Base-by-base conservation (phyloP, 2,329 filamentous ascomycete species). In the Thyridium curvatum region DNA sequence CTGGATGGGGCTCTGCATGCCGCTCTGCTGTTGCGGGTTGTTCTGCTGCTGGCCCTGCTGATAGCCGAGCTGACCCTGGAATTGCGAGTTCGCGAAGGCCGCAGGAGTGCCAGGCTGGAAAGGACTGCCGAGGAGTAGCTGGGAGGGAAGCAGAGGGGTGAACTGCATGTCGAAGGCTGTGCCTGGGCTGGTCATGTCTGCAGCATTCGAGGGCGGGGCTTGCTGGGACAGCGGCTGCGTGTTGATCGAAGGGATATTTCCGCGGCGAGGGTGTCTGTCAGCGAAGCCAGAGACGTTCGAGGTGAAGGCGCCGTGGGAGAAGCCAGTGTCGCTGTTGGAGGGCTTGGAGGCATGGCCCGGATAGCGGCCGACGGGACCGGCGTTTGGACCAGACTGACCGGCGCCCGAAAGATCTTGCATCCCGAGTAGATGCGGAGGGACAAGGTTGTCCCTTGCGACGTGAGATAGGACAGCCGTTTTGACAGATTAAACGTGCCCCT, bases 81-180 rank as follows among this genome's bases (percentile, higher is more conserved):
- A 98, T 60, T 96, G 90, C 30, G 90, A 85, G 49, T 86, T 95
- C 45, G 83, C 81, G 64, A 96, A 97, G 30, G 86, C 83, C 28
- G 84, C 86, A 4, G 91, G 91, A 5, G 87, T 95, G 32, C 90
- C 93, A 12, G 93, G 89, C 66, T 97, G 93, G 66, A 97, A 97
- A 14, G 93, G 93, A 63, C 89, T 96, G 35, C 93, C 93, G 37
- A 97, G 83, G 18, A 98, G 79, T 52, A 98, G 73, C 65, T 96
- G 88, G 28, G 91, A 97, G 29, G 93, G 93, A 30, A 98, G 79
- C 49, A 98, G 76, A 48, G 93, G 91, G 10, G 93, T 96, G 65
- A 96, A 97, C 66, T 97, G 93, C 91, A 97, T 96, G 58, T 97
- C 93, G 58, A 89, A 94, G 32, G 78, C 88, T 38, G 88, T 91